Evolutionary conservation across 2,329 filamentous ascomycete genomes (phyloP), one percentile per base, ranked within the genome.

Genomic region (Cladophialophora exuberans): DNA sequence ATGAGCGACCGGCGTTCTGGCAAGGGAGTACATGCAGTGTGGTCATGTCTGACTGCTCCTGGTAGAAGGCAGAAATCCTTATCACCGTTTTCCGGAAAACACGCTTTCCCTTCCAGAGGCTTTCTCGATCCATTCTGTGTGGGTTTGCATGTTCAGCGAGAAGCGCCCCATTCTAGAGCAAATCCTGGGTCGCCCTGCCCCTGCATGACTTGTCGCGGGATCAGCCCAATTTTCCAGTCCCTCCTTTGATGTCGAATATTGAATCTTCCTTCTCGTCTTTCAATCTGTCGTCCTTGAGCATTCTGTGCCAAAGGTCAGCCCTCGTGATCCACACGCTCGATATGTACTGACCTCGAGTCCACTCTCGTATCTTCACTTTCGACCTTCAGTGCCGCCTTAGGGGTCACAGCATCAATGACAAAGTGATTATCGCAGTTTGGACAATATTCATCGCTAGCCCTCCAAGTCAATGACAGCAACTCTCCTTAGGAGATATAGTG

Each of bases 371-470:
- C 95, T 60, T 95, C 93, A 58, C 93, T 89, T 77, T 99, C 94
- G 47, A 99, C 83, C 63, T 92, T 84, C 47, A 99, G 76, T 30
- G 88, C 83, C 7, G 92, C 83, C 74, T 95, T 89, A 18, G 94
- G 90, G 3, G 87, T 89, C 64, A 88, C 74, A 47, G 94, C 95
- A 3, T 97, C 92, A 61, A 99, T 80, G 33, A 99, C 88, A 69
- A 92, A 99, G 75, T 99, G 95, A 76, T 99, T 99, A 71, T 99
- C 94, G 79, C 94, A 99, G 77, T 97, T 90, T 18, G 94, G 95
- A 79, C 94, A 99, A 80, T 96, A 99, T 73, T 99, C 95, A 76
- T 99, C 94, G 70, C 89, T 83, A 44, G 15, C 2, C 10, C 4
- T n/a, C 35, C 45, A 15, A 38, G 42, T 18, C 22, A 5, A 17